Base-by-base conservation (phyloP, 805 yeast genomes). In the Clavispora santaluciae region DNA sequence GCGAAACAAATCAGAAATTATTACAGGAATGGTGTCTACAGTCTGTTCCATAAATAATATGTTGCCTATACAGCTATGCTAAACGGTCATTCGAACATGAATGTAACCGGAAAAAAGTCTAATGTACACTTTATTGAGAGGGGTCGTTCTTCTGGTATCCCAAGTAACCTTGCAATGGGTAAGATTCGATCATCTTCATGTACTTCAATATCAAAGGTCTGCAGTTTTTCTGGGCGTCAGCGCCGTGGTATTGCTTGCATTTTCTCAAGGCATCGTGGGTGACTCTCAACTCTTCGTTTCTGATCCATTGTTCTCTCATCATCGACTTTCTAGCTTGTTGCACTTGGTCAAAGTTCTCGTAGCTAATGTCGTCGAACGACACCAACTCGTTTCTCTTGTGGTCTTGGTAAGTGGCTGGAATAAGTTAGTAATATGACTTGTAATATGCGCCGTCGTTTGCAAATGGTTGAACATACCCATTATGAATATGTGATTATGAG, bases 131-230 rank as follows among this genome's bases (percentile, higher is more conserved):
- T 31, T 68, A 83, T 68, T 85, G 83, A 26, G 86, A 71, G 34
- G 91, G 93, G 59, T 86, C 95, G 66, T 86, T 86, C 75, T 86
- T 83, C 69, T 86, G 95, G 68, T 86, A 85, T n/a, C 88, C 91
- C 57, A 81, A 68, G 66, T 74, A 85, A 33, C 95, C 95, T 51
- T 78, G 75, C 45, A 83, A 73, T 51, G 79, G 76, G 51, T 83
- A 76, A 38, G 73, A 64, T 42, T 87, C 90, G 42, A 86, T 70
- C 85, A 86, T 72, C 53, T 82, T 85, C 70, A 86, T 66, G 61
- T 86, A 86, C 67, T 71, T 78, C 66, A 83, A 82, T 22, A 89
- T 84, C 54, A 86, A 69, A 35, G 85, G 86, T 62, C 82, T 78
- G 68, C 95, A 86, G 62, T 84, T 86, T 67, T 85, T 89, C 49